Base-by-base conservation (phyloP, 345 rosid species). In the Eucalyptus sideroxylon region DNA sequence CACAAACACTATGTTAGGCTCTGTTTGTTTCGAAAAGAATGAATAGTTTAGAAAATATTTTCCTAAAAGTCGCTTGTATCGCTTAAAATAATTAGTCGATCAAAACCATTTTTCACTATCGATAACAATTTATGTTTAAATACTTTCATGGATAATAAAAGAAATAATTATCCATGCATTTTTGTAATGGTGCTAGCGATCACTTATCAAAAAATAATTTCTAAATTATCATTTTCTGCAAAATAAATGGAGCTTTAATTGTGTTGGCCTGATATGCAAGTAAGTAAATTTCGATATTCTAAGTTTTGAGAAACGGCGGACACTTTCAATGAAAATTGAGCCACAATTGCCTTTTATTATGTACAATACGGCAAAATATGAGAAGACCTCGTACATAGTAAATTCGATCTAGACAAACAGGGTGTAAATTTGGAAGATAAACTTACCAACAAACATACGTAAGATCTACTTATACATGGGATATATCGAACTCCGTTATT, bases 161-260 rank as follows among this genome's bases (percentile, higher is more conserved):
- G 10, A 56, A 56, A 56, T 9, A 56, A 56, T 56, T 24, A 56
- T 56, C 13, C 62, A 24, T 56, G 11, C 12, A 24, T 56, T 24
- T 56, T 1, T 56, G 13, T 56, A 56, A 24, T 0, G 0, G 27
- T 56, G 13, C 30, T 0, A 10, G 27, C 6, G 9, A 56, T 56
- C 62, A 56, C 4, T 56, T 34, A 34, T 34, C 37, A 34, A 34
- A 34, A 34, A 34, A 34, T 34, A 34, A 34, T 34, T 24, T 24
- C 24, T 30, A 56, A 56, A 56, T 56, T 10, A 56, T 56, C 62
- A 23, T 23, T 56, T 56, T 24, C 12, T 1, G 0, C 62, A 4
- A 56, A 56, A 56, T 9, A 56, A 56, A 56, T 56, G 13, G 62
- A 56, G 12, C 62, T 56, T 56, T 56, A 56, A 24, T 56, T 56